Evolutionary conservation across 768 basidiomycete species (phyloP).

Genomic region (Hortiboletus campestris): DNA sequence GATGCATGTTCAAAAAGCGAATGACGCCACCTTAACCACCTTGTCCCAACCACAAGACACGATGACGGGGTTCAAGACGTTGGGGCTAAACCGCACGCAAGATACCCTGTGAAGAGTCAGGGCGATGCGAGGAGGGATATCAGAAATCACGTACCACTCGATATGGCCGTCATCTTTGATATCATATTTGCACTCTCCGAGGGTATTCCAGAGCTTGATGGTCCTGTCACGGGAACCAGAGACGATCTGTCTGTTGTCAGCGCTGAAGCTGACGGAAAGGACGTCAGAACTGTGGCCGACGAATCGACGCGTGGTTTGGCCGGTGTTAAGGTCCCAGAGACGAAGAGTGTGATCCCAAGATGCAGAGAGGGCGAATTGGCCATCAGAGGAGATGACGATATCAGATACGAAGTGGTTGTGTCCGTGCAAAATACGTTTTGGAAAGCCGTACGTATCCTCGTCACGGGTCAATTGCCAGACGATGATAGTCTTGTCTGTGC

Average conservation of each 20-base stretch:
- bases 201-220: slow-evolving; percentile 99
- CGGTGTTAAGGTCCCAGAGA: slow-evolving; percentile 99
- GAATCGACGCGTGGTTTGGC: slow-evolving; percentile 92
- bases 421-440: slow-evolving; percentile 95
- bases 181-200: slow-evolving; percentile 99
- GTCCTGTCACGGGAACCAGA: slow-evolving; percentile 95
- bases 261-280: slow-evolving; percentile 98
- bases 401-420: slow-evolving; percentile 99
- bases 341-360: slow-evolving; percentile 99
- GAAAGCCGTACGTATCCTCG: slow-evolving; percentile 89
- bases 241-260: slow-evolving; percentile 99
- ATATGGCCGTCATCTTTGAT: slow-evolving; percentile 98
- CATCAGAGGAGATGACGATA: slow-evolving; percentile 98
- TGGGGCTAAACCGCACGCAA: slow-evolving; percentile 98
- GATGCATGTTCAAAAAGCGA: background rate
- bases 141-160: slow-evolving; percentile 65
- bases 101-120: slow-evolving; percentile 69
- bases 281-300: slow-evolving; percentile 98
- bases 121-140: background rate
- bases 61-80: slow-evolving; percentile 95
- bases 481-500: slow-evolving; percentile 99
- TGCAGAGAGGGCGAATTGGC: slow-evolving; percentile 97
- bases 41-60: slow-evolving; percentile 99
- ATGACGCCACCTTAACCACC: slow-evolving; percentile 87
- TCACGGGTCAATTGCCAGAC: slow-evolving; percentile 98